Percentiles rank a stretch among this genome's conserved stretches.
Evolutionary conservation across 345 rosid genomes (phyloP).

Genomic region (Aethionema arabicum): DNA sequence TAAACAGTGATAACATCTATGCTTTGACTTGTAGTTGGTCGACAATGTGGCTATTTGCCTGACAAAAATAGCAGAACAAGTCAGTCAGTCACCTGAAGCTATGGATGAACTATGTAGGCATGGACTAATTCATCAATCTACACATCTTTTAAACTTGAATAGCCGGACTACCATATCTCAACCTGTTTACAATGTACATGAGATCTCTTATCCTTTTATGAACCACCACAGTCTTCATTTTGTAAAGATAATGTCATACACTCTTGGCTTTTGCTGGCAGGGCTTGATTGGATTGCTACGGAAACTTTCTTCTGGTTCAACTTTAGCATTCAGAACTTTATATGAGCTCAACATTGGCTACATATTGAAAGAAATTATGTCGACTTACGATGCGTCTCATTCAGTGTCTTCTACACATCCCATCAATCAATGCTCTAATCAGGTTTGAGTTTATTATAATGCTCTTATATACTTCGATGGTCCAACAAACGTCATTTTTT

Average conservation of each 20-base stretch:
- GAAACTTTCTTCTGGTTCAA: slow-evolving; percentile 71
- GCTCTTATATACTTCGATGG: slow-evolving; percentile 14
- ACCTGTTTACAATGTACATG: slow-evolving; percentile 67
- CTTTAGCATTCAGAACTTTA: slow-evolving; percentile 65
- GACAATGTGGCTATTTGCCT: slow-evolving; percentile 81
- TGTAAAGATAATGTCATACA: slow-evolving; percentile 15
- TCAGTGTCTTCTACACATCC: slow-evolving; percentile 59
- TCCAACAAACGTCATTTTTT: background rate
- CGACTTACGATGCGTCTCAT: slow-evolving; percentile 65
- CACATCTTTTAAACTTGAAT: slow-evolving; percentile 61
- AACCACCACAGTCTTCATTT: slow-evolving; percentile 3
- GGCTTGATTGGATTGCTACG: slow-evolving; percentile 82
- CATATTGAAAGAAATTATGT: slow-evolving; percentile 71
- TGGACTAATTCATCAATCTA: slow-evolving; percentile 67
- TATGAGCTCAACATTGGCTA: slow-evolving; percentile 78
- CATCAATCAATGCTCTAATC: slow-evolving; percentile 64
- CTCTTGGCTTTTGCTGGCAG: slow-evolving; percentile 49
- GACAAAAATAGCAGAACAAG: slow-evolving; percentile 74
- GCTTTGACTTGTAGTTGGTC: slow-evolving; percentile 59
- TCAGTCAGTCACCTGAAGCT: slow-evolving; percentile 61
- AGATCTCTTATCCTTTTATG: slow-evolving; percentile 24
- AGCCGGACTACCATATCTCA: slow-evolving; percentile 78
- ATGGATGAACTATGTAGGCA: slow-evolving; percentile 76
- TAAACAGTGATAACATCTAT: slow-evolving; percentile 12
- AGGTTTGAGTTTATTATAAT: slow-evolving; percentile 48